Evolutionary conservation across 148 eudicot genomes (phyloP).

Genomic region (Vaccinium darrowii): DNA sequence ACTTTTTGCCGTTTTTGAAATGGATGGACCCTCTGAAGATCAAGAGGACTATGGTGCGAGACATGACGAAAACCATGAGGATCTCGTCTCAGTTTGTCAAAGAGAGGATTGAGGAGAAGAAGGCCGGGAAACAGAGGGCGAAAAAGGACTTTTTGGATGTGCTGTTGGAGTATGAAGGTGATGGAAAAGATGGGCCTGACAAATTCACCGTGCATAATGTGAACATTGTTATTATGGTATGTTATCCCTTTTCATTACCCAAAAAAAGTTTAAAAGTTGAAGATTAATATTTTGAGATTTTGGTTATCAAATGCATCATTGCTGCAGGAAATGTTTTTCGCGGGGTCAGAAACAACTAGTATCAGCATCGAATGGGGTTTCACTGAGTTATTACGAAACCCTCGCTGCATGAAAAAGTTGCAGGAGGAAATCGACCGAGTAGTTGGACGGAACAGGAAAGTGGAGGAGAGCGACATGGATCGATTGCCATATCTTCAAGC

Average conservation of each 20-base stretch:
- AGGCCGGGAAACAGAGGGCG: background rate
- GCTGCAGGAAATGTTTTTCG: conserved; percentile 11
- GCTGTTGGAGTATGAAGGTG: conserved; percentile 16
- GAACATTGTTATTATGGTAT: conserved; percentile 16
- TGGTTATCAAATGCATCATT: background rate
- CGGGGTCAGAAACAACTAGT: conserved; percentile 4
- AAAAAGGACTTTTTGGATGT: conserved; percentile 14
- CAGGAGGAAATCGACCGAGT: conserved; percentile 9
- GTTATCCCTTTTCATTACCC: no score
- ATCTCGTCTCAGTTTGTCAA: conserved; percentile 8
- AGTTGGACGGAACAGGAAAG: conserved; percentile 1
- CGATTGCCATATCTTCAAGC: conserved; percentile 9
- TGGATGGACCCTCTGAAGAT: conserved; percentile 13
- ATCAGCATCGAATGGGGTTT: conserved; percentile 10
- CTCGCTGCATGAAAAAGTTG: background rate
- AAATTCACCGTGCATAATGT: conserved; percentile 8
- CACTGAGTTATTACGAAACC: conserved; percentile 2
- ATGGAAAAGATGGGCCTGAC: conserved; percentile 18
- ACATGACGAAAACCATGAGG: conserved; percentile 5
- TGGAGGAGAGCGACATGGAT: conserved; percentile 12
- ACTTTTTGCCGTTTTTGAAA: conserved; percentile 16
- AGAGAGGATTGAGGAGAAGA: conserved; percentile 12
- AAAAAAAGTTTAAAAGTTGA: background rate
- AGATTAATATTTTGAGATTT: background rate
- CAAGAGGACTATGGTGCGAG: conserved; percentile 10